phyloP scores from a whole-genome alignment of 257 asterid genomes.

The Salvia miltiorrhiza region DNA sequence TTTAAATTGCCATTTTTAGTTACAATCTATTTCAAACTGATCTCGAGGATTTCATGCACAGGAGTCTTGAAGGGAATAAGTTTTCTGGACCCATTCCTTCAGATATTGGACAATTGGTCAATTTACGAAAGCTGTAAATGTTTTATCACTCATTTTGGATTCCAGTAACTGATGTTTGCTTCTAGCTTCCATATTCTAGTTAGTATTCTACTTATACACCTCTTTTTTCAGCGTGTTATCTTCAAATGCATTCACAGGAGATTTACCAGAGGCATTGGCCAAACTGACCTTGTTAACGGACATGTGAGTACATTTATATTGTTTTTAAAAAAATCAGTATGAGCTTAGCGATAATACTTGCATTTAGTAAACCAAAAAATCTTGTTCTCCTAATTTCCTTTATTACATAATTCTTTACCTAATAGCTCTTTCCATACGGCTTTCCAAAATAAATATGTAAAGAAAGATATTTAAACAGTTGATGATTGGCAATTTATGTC shows the following conservation, averaged over 20 bases:
- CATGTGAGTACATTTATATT: slow-evolving; percentile 45
- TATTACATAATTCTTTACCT: neutral
- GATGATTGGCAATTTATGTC: neutral
- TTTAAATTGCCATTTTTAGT: neutral
- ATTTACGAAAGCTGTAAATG: slow-evolving; percentile 66
- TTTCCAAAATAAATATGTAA: neutral
- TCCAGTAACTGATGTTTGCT: neutral
- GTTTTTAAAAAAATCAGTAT: neutral
- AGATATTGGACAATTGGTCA: slow-evolving; percentile 58
- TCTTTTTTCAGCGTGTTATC: slow-evolving; percentile 50
- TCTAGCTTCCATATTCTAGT: slow-evolving; percentile 13
- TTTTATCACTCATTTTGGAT: slow-evolving; percentile 11
- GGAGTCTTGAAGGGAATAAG: slow-evolving; percentile 84
- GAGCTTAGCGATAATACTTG: neutral
- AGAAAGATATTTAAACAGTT: neutral
- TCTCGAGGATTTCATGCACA: slow-evolving; percentile 27
- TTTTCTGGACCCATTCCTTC: slow-evolving; percentile 75
- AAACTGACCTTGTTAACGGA: slow-evolving; percentile 66
- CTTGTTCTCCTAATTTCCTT: neutral
- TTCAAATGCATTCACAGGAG: slow-evolving; percentile 72
- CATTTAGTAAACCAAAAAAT: too few relatives aligned
- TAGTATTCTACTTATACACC: neutral
- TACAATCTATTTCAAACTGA: slow-evolving; percentile 9
- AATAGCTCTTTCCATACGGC: neutral
- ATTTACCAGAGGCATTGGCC: slow-evolving; percentile 51